Evolutionary conservation across 768 basidiomycete genomes (phyloP), one percentile per base, ranked within the genome.

Genomic region (Mycena maculata): DNA sequence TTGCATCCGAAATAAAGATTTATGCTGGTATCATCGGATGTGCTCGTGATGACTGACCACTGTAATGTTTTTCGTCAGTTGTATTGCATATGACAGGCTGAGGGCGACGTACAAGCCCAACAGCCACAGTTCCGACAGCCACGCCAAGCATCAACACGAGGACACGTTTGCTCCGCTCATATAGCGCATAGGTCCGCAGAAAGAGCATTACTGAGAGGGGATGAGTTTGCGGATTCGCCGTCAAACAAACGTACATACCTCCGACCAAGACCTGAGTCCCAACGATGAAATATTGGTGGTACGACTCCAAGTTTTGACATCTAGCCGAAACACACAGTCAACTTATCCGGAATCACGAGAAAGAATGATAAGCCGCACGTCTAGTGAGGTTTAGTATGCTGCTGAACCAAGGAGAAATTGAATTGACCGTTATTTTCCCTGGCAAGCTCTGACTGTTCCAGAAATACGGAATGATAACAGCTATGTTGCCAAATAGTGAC

Each of bases 161-260:
- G 1, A 67, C 42, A 16, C 69, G 65, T 36, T 53, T 67, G 28
- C 55, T 61, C 7, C 69, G 68, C 16, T 62, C 65, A 30, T 70
- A 72, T 13, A 72, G 48, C 3, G 71, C 71, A 41, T 67, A 67
- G 0, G 71, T 72, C 5, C 68, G 65, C 9, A 72, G 15, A n/a
- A 70, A 61, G 8, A 69, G 62, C 63, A 72, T 69, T 6, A 45
- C 68, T 71, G 27, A 3, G 18, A 12, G 31, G 25, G 2, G 4
- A 52, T 9, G 47, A 23, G 11, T 23, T 36, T 13, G n/a, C n/a
- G n/a, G n/a, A n/a, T n/a, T 18, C 30, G n/a, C n/a, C n/a, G n/a
- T 7, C 50, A 0, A 18, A 4, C 23, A 25, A 42, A 5, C 12
- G 25, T n/a, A 27, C 58, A 28, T 8, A 65, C 68, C 28, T 30